Base-by-base conservation (phyloP, 2,329 filamentous ascomycete genomes). In the Penicillium sp. region DNA sequence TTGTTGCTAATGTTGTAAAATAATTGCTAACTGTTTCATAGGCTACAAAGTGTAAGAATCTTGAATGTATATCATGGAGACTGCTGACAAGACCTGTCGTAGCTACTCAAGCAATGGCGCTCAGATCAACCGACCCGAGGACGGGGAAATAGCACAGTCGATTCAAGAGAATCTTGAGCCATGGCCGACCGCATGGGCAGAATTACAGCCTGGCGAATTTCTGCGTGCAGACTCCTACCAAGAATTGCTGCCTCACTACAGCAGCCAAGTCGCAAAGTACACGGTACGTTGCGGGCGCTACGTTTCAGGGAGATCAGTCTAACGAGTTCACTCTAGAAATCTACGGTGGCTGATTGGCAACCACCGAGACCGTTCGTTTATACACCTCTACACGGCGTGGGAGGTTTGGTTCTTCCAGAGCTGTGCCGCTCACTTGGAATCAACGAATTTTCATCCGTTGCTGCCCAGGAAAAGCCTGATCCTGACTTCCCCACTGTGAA, bases 81-180 rank as follows among this genome's bases (percentile, higher is more conserved):
- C 24, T 49, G 57, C 67, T 73, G 48, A 74, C 62, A 32, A 49
- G 10, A 52, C 20, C 14, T 44, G 5, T 31, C 22, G 24, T 62
- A 78, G 75, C 9, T 88, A 87, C 72, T 86, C 82, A 76, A 76
- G 75, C 16, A 87, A 86, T 65, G 85, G 84, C 2, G 85, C 83
- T 64, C 85, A 88, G 67, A 87, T 88, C 61, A 85, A 87, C 51
- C 79, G 83, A 10, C 85, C 85, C 4, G 80, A 83, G 59, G 85
- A 87, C 61, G 73, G 66, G 20, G 80, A 82, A 31, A 88, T 88
- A 53, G 81, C 83, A 5, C 72, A 73, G 35, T 78, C 80, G 3
- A 88, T 88, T 48, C 71, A 78, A 37, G 67, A 78, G 35, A 85
- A 86, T 55, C 68, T 84, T 43, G 75, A 79, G 50, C 83, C 84